Percentiles rank a stretch among this genome's conserved stretches.
Evolutionary conservation across 23 red algal species (phyloP).

Genomic region (Rhodosorus marinus): DNA sequence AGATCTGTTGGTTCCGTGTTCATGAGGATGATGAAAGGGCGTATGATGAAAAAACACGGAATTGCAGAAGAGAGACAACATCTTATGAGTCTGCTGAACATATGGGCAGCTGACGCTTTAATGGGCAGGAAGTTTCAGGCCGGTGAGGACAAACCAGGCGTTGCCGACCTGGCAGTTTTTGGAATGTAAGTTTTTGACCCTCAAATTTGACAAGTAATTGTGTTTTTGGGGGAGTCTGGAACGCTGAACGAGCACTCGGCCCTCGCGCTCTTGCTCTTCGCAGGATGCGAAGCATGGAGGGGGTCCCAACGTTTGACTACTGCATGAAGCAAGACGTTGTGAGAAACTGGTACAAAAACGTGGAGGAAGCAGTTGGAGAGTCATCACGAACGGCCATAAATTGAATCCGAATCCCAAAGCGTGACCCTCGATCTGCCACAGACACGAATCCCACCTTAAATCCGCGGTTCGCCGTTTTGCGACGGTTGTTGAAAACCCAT

Average conservation of each 20-base stretch:
- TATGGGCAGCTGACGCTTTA: constrained; percentile 25
- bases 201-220: too few species aligned
- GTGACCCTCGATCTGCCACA: too few species aligned
- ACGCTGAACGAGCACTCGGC: too few species aligned
- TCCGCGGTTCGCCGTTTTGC: too few species aligned
- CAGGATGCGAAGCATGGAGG: too few species aligned
- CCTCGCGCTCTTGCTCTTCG: too few species aligned
- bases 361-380: constrained; percentile 33
- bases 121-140: constrained; percentile 20
- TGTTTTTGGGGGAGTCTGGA: too few species aligned
- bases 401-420: too few species aligned
- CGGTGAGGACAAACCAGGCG: constrained; percentile 34
- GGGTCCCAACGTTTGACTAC: constrained; percentile 51
- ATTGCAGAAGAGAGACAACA: constrained; percentile 60
- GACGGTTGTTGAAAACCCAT: too few species aligned
- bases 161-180: constrained; percentile 66
- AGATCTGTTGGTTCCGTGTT: constrained; percentile 62
- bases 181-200: constrained; percentile 61
- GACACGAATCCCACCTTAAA: too few species aligned
- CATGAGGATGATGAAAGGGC: constrained; percentile 67
- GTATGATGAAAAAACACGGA: constrained; percentile 83
- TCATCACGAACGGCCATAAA: too few species aligned
- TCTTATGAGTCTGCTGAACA: constrained; percentile 38
- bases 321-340: constrained; percentile 18
- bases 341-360: constrained; percentile 58